Base-by-base conservation (phyloP, 2,329 filamentous ascomycete genomes). In the Neoarthrinium moseri region DNA sequence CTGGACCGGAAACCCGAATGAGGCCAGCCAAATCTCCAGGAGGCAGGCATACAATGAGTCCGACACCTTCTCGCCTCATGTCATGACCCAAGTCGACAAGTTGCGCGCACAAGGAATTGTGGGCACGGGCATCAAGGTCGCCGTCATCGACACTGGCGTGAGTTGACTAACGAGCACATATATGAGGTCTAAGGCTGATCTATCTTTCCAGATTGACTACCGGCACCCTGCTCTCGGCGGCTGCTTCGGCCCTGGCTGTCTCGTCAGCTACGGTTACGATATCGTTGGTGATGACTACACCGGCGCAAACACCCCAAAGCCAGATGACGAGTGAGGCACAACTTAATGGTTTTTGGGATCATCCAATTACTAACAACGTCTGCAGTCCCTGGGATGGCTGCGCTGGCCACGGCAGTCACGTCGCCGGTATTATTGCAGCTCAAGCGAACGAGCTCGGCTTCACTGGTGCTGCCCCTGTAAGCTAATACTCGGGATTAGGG, bases 141-240 rank as follows among this genome's bases (percentile, higher is more conserved):
- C 65, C 32, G 63, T 81, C 11, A 66, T 81, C 22, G 78, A 81
- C 56, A 77, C 70, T 18, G 77, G 77, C 56, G 74, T 77, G 69
- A 63, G 74, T 68, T 23, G 20, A 43, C 0, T 12, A 3, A 15
- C 10, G 20, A 12, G 18, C 20, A 26, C 7, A 39, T 21, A 21
- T 35, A 26, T 8, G 26, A 6, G 12, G 24, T 21, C 39, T 13
- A 39, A 24, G 21, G 27, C 30, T 43, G 27, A 34, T 29, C 17
- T 7, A 35, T 17, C 18, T 41, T 22, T 5, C 8, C 34, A 77
- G 74, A 66, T 83, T 38, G 83, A 86, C 57, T 86, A 84, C 56
- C 72, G 66, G 1, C 82, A 86, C 55, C 78, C 81, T 2, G 78
- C 80, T 22, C 73, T 87, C 1, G 83, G 83, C 27, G 81, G 80